These are phyloP conservation scores for Termitomyces sp. DNA, from an alignment of 768 basidiomycete species.

Conservation along the genomic window DNA sequence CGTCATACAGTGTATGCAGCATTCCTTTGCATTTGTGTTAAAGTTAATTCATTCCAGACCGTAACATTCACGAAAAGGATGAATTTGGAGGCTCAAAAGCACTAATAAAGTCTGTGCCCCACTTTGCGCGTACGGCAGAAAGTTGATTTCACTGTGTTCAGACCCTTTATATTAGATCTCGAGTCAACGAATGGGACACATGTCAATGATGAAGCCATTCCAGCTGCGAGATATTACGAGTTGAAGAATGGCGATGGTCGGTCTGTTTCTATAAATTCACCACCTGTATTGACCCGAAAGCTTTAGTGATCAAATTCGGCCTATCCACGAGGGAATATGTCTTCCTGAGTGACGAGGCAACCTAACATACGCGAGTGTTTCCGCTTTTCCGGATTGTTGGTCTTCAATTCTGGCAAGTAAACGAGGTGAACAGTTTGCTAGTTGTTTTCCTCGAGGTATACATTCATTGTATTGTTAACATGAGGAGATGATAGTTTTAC, in stretches of 20 bases:
- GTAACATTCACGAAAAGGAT: constrained; percentile 82
- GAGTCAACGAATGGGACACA: constrained; percentile 97
- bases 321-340: constrained; percentile 82
- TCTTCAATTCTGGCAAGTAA: neutral
- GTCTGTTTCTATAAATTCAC: constrained; percentile 1
- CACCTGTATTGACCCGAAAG: neutral
- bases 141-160: constrained; percentile 29
- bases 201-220: constrained; percentile 86
- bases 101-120: constrained; percentile 71
- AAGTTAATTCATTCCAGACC: constrained; percentile 44
- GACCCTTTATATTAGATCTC: constrained; percentile 95
- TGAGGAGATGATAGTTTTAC: neutral
- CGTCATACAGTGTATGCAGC: constrained; percentile 82
- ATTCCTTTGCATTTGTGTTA: neutral
- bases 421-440: neutral
- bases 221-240: constrained; percentile 85
- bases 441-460: neutral
- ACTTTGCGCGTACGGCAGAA: neutral
- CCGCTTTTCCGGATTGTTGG: neutral
- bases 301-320: constrained; percentile 81
- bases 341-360: constrained; percentile 75
- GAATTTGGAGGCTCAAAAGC: constrained; percentile 80
- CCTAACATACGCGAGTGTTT: constrained; percentile 24
- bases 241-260: constrained; percentile 75
- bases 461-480: constrained; percentile 1